Evolutionary conservation across 371 early-diverging fungal genomes (phyloP), one percentile per base, ranked within the genome.

Genomic region (Mucor lusitanicus): DNA sequence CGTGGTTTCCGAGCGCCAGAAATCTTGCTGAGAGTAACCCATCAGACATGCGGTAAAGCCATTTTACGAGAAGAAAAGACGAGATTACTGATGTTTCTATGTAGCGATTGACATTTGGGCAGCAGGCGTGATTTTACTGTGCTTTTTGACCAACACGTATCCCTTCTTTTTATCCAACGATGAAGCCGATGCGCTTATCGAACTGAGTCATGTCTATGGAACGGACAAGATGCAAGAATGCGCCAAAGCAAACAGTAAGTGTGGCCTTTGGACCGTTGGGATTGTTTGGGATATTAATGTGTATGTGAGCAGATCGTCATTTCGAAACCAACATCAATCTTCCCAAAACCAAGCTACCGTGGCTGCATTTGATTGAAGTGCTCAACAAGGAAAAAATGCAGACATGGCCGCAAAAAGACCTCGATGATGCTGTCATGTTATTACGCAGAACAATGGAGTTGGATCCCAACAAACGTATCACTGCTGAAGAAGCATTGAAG

Each of bases 1-100:
- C 79, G 98, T 58, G 99, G 99, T 12, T 99, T 97, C 70, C 85
- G 99, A 30, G 97, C 99, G 6, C 99, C 99, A 0, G 99, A 99
- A 72, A 96, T 99, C 0, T 77, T 99, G 17, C 84, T 99, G 67
- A 90, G 94, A 59, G 90, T 91, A n/a, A 69, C 76, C 0, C 60
- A 90, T 56, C 99, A 99, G 72, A 93, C 96, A 4, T 85, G 87
- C 21, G 92, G 94, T 92, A 86, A n/a, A 33, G 33, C 9, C 3
- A 9, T 33, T 8, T 33, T 33, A 8, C 33, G 33, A 33, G 8
- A 7, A 33, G 1, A 33, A 33, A 33, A 9, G 5, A 6, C 8
- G 37, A 3, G 37, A 0, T 23, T 40, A 30, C 19, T 48, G 3
- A 17, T 39, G 8, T 46, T 19, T 21, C 8, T 19, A 21, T 35